A percentile compares a stretch with the other conserved stretches of the same genome.
phyloP scores from a whole-genome alignment of 164 flowering plant genomes.

The Vitis amurensis region DNA sequence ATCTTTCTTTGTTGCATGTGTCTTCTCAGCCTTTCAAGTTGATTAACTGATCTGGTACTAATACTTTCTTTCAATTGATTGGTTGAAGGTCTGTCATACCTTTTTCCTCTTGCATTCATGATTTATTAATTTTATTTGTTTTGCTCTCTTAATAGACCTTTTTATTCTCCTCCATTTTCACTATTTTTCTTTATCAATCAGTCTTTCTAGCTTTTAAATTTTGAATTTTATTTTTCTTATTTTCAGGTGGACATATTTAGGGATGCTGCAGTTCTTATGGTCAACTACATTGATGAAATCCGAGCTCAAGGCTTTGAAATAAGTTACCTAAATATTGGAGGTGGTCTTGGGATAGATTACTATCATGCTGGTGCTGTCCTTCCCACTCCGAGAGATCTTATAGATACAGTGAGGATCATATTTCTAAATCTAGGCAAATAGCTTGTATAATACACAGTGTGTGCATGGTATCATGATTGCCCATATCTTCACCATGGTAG shows the following conservation, averaged over 20 bases:
- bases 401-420: constrained; percentile 65
- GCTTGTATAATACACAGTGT: not conserved
- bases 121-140: constrained; percentile 5
- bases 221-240: not conserved
- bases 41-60: not conserved
- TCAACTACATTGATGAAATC: constrained; percentile 85
- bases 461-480: not conserved
- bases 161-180: not conserved
- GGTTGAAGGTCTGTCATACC: no score
- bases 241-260: constrained; percentile 90
- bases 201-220: not conserved
- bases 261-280: constrained; percentile 94
- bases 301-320: constrained; percentile 87
- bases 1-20: no score
- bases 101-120: no score
- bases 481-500: not conserved
- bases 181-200: not conserved
- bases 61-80: not conserved
- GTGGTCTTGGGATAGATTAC: constrained; percentile 95
- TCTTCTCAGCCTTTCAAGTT: not conserved
- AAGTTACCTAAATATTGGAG: constrained; percentile 87
- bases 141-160: not conserved
- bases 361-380: constrained; percentile 85
- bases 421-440: constrained; percentile 1
- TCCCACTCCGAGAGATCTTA: constrained; percentile 92